Evolutionary conservation across 1,284 basidiomycete species (phyloP), one percentile per base, ranked within the genome.

Genomic region (Rhodofomes roseus): DNA sequence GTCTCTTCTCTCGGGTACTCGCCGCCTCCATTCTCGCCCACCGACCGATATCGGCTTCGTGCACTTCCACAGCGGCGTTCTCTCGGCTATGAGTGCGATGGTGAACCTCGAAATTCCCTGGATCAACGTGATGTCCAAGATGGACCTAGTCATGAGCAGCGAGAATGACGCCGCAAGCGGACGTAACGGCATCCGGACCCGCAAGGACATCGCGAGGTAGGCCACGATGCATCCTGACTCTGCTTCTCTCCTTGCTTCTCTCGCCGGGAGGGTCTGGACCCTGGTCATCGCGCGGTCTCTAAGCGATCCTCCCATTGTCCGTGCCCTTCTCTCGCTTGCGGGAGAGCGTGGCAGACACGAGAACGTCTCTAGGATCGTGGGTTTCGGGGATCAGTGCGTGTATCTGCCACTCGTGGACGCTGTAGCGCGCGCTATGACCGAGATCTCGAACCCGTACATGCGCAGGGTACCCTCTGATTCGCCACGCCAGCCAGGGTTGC

Each of bases 61-160:
- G 22, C 34, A 40, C 6, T 25, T 20, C 55, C 50, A 20, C 69
- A 95, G 95, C 59, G 97, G 97, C n/a, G 96, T 98, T 1, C 81
- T 99, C 59, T 93, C 92, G 56, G 97, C 97, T 23, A 98, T 99
- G 95, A 96, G 93, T 51, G 95, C 96, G 50, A 99, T 99, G 97
- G 92, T 99, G 57, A 95, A 96, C 66, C 83, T 99, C 29, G 96
- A 98, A 70, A 87, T 98, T 43, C 93, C 95, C 0, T 97, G 95
- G 89, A 88, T 99, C 64, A 99, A 99, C 67, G 78, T 99, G 71
- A 94, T 99, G 90, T 96, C 93, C 58, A 99, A 99, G 77, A 99
- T 99, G 96, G 97, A 99, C 74, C 82, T 99, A 29, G 92, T 99
- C 37, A 92, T 84, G 0, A 71, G 78, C 0, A 83, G 83, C 62